Base-by-base conservation (phyloP, 768 basidiomycete genomes). In the Mycena galopus region DNA sequence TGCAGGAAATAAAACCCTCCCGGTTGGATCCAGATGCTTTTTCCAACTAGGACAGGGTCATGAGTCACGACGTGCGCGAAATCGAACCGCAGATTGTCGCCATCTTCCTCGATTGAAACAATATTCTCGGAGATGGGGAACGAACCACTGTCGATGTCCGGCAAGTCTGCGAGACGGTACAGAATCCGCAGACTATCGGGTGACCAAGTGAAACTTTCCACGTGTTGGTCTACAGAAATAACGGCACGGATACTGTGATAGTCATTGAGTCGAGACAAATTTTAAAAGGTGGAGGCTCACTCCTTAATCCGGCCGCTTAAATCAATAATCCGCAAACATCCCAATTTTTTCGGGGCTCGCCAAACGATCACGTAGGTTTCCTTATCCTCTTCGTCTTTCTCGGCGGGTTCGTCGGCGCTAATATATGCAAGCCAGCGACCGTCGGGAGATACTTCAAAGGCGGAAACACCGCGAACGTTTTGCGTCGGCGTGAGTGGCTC, bases 401-500 rank as follows among this genome's bases (percentile, higher is more conserved):
- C 70, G 27, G 67, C 63, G 1, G 70, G 70, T 63, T 75, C 73
- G 25, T 75, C 73, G 0, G 73, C 32, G n/a, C 70, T 72, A 23
- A 39, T 63, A 39, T 65, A 75, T 2, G 70, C 73, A 19, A 75
- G 50, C 73, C 73, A 75, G 19, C 63, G 69, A 4, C 73, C 73
- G 33, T 75, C 55, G 4, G 70, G 73, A 30, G 73, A 71, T 44
- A 75, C 63, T 53, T 53, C 30, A 16, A 65, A 72, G 19, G 29
- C 2, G 12, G 66, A 56, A 16, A 75, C 70, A 23, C 62, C 73
- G 1, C 35, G 37, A 16, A 44, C 33, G 33, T 75, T 75, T 4
- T 42, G 17, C 12, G 63, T 65, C 14, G 66, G 51, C 6, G 73
- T 75, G 1, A 75, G 53, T 19, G 73, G 57, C 25, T 59, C 30